These are phyloP conservation scores for Pleurotus sapidus DNA, from an alignment of 768 basidiomycete genomes.

Conservation along the genomic window DNA sequence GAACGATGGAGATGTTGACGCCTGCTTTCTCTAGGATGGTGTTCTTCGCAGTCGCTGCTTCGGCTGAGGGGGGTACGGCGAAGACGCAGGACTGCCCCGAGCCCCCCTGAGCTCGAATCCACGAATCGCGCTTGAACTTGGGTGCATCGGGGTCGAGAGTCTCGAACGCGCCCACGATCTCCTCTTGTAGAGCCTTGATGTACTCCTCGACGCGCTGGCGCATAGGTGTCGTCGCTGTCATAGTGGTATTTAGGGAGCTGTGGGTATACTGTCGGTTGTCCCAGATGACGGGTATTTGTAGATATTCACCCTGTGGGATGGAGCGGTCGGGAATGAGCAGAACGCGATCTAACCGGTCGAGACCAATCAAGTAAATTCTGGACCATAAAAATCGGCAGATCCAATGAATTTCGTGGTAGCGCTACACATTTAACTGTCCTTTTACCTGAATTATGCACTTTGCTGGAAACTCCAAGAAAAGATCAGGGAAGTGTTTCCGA, in stretches of 20 bases:
- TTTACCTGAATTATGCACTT: too few relatives aligned
- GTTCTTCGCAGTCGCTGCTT: slow-evolving; percentile 22
- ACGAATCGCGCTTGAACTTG: slow-evolving; percentile 78
- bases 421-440: too few relatives aligned
- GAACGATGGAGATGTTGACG: slow-evolving; percentile 90
- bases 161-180: slow-evolving; percentile 78
- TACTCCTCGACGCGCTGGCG: slow-evolving; percentile 75
- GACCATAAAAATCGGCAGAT: not conserved
- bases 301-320: not conserved
- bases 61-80: slow-evolving; percentile 39
- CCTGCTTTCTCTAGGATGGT: slow-evolving; percentile 92
- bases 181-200: slow-evolving; percentile 71
- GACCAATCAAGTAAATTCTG: not conserved
- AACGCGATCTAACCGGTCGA: not conserved
- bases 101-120: slow-evolving; percentile 73
- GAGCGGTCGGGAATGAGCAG: slow-evolving; percentile 1
- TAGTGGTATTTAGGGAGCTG: not conserved
- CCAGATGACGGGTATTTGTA: not conserved
- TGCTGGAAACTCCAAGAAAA: too few relatives aligned
- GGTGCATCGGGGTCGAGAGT: slow-evolving; percentile 69
- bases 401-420: too few relatives aligned
- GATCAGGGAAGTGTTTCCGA: too few relatives aligned
- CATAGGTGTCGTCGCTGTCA: slow-evolving; percentile 44
- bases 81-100: slow-evolving; percentile 85
- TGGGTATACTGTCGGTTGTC: not conserved